Base-by-base conservation (phyloP, 352 stramenopile genomes). In the Aphanomyces stellatus region DNA sequence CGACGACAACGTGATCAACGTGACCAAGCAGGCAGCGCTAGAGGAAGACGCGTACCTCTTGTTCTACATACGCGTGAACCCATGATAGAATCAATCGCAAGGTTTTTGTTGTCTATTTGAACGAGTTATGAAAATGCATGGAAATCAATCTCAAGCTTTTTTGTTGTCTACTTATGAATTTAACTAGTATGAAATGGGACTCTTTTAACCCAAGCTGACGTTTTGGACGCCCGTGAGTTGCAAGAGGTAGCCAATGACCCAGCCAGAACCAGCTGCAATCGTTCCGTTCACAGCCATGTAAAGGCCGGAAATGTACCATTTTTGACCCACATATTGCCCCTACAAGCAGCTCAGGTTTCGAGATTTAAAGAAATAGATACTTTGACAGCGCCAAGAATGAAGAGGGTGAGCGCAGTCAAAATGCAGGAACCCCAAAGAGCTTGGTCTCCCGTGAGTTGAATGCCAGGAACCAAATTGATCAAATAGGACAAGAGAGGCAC, bases 401-500 rank as follows among this genome's bases (percentile, higher is more conserved):
- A 99, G 19, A 99, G 74, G 35, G 96, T 97, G 60, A 97, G 73
- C 35, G 91, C 90, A 4, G 95, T 98, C 15, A 97, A 80, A 51
- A 94, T 74, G 74, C 94, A 98, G n/a, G 95, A 97, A 48, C 87
- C 55, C 73, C 98, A 98, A 35, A 98, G 72, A 34, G 78, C 73
- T n/a, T 87, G 75, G 25, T 88, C 74, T 4, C 75, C 65, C 13
- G 69, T 77, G 73, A 93, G 83, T 8, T 74, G 48, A 28, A 93
- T 62, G 4, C 78, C 85, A 5, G 85, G 85, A 51, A 93, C 72
- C 28, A 97, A 69, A 61, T 96, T 87, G 4, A 95, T 53, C 6
- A 97, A 82, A 80, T 98, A 99, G 59, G 91, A 95, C 34, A 98
- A 72, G 65, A 99, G 73, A 25, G 95, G 95, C 49, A 98, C 82